Conservation (phyloP, 257 asterid species). For the Rhazya stricta region DNA sequence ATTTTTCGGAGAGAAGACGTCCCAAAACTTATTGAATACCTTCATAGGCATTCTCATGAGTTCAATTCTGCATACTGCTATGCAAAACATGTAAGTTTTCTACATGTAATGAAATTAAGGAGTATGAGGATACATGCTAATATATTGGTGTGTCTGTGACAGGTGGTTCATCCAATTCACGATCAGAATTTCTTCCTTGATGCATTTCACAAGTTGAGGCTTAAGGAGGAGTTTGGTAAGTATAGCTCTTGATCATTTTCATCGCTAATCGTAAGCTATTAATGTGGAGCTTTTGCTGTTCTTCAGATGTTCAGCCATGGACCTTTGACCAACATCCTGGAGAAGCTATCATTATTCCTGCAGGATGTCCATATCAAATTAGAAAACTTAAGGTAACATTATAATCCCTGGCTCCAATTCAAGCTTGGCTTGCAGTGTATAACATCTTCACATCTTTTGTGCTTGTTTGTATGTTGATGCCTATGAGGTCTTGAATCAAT, state of each 20-base stretch:
- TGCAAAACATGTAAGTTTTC: slow-evolving; percentile 46
- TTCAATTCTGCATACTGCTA: slow-evolving; percentile 43
- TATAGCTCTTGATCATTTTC: slow-evolving; percentile 9
- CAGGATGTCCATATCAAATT: slow-evolving; percentile 96
- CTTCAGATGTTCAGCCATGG: slow-evolving; percentile 87
- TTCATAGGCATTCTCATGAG: slow-evolving; percentile 65
- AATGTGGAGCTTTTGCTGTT: slow-evolving; percentile 14
- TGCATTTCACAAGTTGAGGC: slow-evolving; percentile 85
- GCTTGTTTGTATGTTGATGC: background rate
- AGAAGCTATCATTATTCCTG: slow-evolving; percentile 94
- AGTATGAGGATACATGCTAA: background rate
- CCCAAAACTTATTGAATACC: slow-evolving; percentile 80
- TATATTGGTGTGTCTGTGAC: slow-evolving; percentile 20
- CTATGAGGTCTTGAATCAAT: background rate
- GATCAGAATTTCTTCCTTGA: slow-evolving; percentile 78
- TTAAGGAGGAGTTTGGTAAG: slow-evolving; percentile 93
- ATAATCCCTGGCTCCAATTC: background rate
- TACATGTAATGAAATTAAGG: slow-evolving; percentile 9
- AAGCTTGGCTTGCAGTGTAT: slow-evolving; percentile 5
- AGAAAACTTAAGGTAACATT: slow-evolving; percentile 64
- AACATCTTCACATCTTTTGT: background rate
- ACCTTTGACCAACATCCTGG: slow-evolving; percentile 75
- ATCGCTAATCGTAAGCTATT: slow-evolving; percentile 10
- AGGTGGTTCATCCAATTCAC: slow-evolving; percentile 85
- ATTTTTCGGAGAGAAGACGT: slow-evolving; percentile 79